Evolutionary conservation across 2,329 filamentous ascomycete genomes (phyloP).

Genomic region (Knoxdaviesia proteae): DNA sequence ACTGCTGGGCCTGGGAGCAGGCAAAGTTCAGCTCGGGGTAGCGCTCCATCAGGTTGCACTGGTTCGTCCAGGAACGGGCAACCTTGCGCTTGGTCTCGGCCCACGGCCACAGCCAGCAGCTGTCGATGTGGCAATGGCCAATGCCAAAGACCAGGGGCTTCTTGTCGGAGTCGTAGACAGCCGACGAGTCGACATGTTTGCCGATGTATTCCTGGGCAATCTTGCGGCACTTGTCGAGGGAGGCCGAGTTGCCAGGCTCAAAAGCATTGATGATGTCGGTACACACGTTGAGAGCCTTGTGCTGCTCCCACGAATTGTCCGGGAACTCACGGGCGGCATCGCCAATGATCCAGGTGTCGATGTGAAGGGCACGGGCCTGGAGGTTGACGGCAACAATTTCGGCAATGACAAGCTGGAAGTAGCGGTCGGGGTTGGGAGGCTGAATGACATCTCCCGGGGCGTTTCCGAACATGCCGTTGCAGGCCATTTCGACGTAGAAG

Average conservation of each 20-base stretch:
- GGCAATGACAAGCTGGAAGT: slow-evolving; percentile 55
- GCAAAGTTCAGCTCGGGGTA: slow-evolving; percentile 89
- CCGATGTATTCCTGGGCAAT: slow-evolving; percentile 73
- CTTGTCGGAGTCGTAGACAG: slow-evolving; percentile 62
- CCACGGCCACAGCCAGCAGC: slow-evolving; percentile 97
- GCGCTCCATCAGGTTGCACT: slow-evolving; percentile 84
- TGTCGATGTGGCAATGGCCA: slow-evolving; percentile 95
- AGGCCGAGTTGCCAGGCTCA: slow-evolving; percentile 57
- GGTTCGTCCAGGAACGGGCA: slow-evolving; percentile 86
- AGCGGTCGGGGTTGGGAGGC: slow-evolving; percentile 67
- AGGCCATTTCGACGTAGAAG: slow-evolving; percentile 96
- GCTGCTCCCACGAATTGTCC: slow-evolving; percentile 68
- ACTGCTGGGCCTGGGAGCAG: slow-evolving; percentile 89
- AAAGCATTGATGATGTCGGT: slow-evolving; percentile 85
- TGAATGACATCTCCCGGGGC: slow-evolving; percentile 69
- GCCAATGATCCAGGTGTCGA: slow-evolving; percentile 90
- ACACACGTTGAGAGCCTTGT: slow-evolving; percentile 62
- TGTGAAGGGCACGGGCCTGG: slow-evolving; percentile 60
- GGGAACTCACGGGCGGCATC: slow-evolving; percentile 88
- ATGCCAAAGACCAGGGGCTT: slow-evolving; percentile 69
- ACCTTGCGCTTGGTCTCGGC: slow-evolving; percentile 96
- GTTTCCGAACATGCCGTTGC: slow-evolving; percentile 97
- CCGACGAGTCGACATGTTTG: slow-evolving; percentile 55
- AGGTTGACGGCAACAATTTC: slow-evolving; percentile 80
- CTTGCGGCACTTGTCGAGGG: slow-evolving; percentile 59